Base-by-base conservation (phyloP, 2,329 filamentous ascomycete species). In the Onygenales sp. region DNA sequence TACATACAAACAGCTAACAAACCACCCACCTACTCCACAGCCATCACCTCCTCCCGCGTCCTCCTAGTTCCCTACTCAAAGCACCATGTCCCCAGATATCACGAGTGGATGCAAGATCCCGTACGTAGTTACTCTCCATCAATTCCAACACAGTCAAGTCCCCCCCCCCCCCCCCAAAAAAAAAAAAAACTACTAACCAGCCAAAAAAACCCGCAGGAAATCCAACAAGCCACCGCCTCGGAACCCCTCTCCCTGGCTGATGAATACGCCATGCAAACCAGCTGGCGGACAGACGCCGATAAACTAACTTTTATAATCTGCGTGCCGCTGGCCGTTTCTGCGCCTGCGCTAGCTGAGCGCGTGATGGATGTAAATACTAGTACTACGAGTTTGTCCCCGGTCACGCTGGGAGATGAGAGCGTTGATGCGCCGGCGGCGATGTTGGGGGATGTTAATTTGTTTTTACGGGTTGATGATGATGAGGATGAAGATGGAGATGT, bases 271-370 rank as follows among this genome's bases (percentile, higher is more conserved):
- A 97, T 96, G 84, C 92, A 96, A 69, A 72, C 74, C n/a, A 89
- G 84, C 58, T 97, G 92, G 92, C 84, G 90, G 39, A 74, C 73
- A 17, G 87, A 93, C 43, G 70, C 74, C 31, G 91, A 97, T 71
- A 97, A 97, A 72, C 70, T 97, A 57, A 97, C 92, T 0, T 97
- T 96, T 62, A 95, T 97, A 66, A 71, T 87, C 52, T 95, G 89
- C 65, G 72, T 76, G 8, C 78, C 82, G 0, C 14, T 58, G 55
- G 38, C 44, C 53, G 36, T 27, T 5, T 27, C 21, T 27, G 21
- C 21, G 21, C 21, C 21, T 27, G 3, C 21, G 3, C 5, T 27
- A 5, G 21, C 21, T 27, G 21, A 27, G 21, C 21, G 21, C 3
- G 21, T 27, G 5, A 27, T 27, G 5, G 5, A 27, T 27, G 5